Evolutionary conservation across 345 rosid species (phyloP), one percentile per base, ranked within the genome.

Genomic region (Salix koriyanagi): DNA sequence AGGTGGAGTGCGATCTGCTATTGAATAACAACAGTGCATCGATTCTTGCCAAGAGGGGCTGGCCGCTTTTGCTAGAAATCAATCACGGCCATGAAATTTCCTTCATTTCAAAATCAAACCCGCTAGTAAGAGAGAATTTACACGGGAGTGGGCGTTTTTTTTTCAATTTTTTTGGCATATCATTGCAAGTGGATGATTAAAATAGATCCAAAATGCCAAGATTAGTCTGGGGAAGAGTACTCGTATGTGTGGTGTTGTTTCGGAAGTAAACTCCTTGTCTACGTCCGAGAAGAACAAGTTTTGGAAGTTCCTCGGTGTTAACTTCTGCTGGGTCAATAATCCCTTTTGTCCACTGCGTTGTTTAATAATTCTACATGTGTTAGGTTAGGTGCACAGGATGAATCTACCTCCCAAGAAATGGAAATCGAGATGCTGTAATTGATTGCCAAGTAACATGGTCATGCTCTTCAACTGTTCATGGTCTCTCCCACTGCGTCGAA

Each of bases 141-240:
- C 28, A 11, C 9, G 23, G 14, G 9, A 58, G 64, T 58, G 28
- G 64, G 64, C 10, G 1, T 23, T n/a, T 58, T 23, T 58, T 58
- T 10, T 42, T 10, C 13, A 4, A 34, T 36, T 36, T 36, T 36
- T 36, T 5, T 36, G 7, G 37, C 37, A 36, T 36, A 42, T 42
- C 46, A 11, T 42, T 58, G 64, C 64, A 4, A 4, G 54, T 19
- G 5, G 74, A 61, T 68, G 52, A 6, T 3, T 34, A 13, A 37
- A 50, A 39, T 32, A 65, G 52, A 66, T 78, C 77, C 77, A 72
- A 72, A 28, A 13, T 28, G 73, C 67, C 80, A 72, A 72, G 50
- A 30, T 13, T 42, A 37, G 0, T 23, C 28, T 18, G 36, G 54
- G 71, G 26, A 10, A 39, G 26, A 79, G 44, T 32, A 58, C 46